These are phyloP conservation scores for Coemansia sp. DNA, from an alignment of 192 early-diverging fungal species.

Conservation along the genomic window DNA sequence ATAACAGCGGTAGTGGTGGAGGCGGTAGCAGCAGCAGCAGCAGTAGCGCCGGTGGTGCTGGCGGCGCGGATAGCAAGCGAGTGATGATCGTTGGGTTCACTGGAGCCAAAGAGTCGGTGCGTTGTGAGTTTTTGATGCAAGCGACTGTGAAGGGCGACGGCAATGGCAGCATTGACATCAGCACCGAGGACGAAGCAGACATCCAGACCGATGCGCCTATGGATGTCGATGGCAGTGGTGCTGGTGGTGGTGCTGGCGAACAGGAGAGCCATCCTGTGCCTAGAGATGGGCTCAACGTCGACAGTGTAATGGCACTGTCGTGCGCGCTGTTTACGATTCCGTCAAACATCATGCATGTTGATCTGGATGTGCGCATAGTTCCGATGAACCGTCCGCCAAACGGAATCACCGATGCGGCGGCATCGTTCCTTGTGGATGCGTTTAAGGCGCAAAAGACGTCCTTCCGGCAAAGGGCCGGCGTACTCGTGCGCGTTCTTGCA, in stretches of 20 bases:
- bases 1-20: no score
- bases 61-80: constrained; percentile 9
- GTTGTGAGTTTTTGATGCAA: constrained; percentile 50
- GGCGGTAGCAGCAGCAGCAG: no score
- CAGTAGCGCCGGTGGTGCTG: constrained; percentile 16
- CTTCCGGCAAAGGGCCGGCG: constrained; percentile 37
- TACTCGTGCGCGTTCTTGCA: constrained; percentile 41
- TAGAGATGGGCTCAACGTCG: constrained; percentile 8
- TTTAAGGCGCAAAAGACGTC: constrained; percentile 33
- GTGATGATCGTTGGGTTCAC: constrained; percentile 53
- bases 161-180: not conserved
- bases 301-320: constrained; percentile 14
- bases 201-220: constrained; percentile 4
- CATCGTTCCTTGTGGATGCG: constrained; percentile 16
- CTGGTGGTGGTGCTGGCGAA: not conserved
- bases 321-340: constrained; percentile 33
- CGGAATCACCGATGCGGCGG: constrained; percentile 42
- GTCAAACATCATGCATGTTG: constrained; percentile 31
- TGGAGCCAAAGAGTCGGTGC: constrained; percentile 37
- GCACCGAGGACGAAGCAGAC: not conserved
- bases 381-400: constrained; percentile 47
- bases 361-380: constrained; percentile 47
- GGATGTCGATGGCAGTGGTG: constrained; percentile 10
- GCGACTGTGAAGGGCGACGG: constrained; percentile 19
- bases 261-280: not conserved